These are phyloP conservation scores for Cryoendolithus antarcticus DNA, from an alignment of 2,329 filamentous ascomycete species.

Conservation along the genomic window DNA sequence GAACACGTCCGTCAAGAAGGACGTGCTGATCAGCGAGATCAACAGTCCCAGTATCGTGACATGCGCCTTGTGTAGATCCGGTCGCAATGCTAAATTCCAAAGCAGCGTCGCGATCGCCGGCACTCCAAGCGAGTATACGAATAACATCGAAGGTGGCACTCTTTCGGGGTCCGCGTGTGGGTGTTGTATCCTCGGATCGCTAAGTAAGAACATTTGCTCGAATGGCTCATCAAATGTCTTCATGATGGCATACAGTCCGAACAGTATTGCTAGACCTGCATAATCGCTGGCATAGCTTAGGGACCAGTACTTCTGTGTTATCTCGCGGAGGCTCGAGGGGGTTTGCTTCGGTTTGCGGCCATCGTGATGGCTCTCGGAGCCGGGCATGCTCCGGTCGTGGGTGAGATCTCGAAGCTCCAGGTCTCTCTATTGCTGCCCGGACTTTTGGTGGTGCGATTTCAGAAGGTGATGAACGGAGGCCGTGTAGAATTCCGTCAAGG, in stretches of 20 bases:
- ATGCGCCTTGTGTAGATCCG: conserved; percentile 67
- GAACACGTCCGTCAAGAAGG: conserved; percentile 75
- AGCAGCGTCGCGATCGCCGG: conserved; percentile 56
- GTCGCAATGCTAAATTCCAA: conserved; percentile 51
- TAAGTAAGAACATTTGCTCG: conserved; percentile 85
- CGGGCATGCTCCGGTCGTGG: conserved; percentile 1
- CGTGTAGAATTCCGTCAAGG: too few species aligned
- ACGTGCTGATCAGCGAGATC: conserved; percentile 60
- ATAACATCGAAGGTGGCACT: conserved; percentile 61
- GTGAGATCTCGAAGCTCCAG: too few species aligned
- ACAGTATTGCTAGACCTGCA: conserved; percentile 60
- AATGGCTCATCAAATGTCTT: conserved; percentile 70
- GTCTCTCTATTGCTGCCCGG: too few species aligned
- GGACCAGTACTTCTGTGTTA: conserved; percentile 29
- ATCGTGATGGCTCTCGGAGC: conserved; percentile 6
- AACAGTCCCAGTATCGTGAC: conserved; percentile 71
- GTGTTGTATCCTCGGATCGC: conserved; percentile 72
- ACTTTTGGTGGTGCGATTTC: too few species aligned
- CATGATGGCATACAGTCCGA: conserved; percentile 49
- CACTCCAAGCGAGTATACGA: conserved; percentile 63
- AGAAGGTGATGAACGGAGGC: too few species aligned
- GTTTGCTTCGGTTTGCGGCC: conserved; percentile 4
- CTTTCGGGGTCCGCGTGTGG: conserved; percentile 76
- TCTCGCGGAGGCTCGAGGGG: conserved; percentile 8
- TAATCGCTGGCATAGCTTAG: conserved; percentile 84